Evolutionary conservation across 331 rosid species (phyloP).

Genomic region (Arachis monticola): DNA sequence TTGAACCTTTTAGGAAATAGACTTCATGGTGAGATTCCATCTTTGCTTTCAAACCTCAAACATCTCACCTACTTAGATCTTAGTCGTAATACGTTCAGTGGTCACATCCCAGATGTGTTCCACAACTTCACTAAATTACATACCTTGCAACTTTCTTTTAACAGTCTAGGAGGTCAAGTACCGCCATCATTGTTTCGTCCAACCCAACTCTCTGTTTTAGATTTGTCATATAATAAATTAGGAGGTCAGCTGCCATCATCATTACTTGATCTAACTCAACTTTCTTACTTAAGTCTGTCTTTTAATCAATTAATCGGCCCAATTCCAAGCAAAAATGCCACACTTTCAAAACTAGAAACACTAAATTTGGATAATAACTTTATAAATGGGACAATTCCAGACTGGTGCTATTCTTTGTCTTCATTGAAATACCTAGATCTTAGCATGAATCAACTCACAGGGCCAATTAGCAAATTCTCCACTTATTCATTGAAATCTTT

Average conservation of each 20-base stretch:
- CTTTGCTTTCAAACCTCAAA: conserved; percentile 21
- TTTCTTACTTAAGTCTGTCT: not conserved
- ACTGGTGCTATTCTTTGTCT: conserved; percentile 22
- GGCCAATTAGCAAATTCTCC: conserved; percentile 5
- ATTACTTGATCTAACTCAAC: conserved; percentile 1
- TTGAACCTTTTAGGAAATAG: not conserved
- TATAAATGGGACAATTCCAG: conserved; percentile 39
- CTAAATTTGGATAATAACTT: not conserved
- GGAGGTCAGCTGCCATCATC: conserved; percentile 19
- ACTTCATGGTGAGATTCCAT: conserved; percentile 18
- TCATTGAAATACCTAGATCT: accelerated
- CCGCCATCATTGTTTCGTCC: no score
- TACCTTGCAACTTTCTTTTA: accelerated
- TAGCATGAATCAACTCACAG: not conserved
- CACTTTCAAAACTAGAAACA: accelerated
- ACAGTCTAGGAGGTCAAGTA: not conserved
- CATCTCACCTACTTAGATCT: conserved; percentile 6
- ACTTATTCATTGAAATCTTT: not conserved
- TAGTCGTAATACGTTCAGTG: not conserved
- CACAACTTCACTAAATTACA: not conserved
- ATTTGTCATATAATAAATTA: no score
- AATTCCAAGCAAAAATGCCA: not conserved
- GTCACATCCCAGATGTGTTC: not conserved
- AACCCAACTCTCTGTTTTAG: no score
- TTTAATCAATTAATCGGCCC: not conserved